Percentiles rank a stretch among this genome's conserved stretches.
Conservation (phyloP, 2,329 filamentous ascomycete species). For the Corniculantispora saksenae region DNA sequence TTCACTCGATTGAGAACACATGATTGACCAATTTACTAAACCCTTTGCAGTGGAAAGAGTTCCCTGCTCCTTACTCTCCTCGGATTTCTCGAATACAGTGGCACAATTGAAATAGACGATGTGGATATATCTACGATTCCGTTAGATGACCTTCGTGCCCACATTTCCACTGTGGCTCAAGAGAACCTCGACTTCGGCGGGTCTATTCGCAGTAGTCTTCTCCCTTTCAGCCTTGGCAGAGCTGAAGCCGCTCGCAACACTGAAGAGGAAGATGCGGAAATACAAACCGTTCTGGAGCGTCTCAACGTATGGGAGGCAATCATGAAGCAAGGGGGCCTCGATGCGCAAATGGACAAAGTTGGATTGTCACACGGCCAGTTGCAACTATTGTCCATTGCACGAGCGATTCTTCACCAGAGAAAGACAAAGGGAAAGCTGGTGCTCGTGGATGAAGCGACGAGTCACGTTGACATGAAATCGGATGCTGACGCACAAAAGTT, state of each 20-base stretch:
- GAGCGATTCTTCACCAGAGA: conserved; percentile 50
- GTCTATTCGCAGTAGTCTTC: conserved; percentile 23
- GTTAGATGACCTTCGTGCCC: conserved; percentile 42
- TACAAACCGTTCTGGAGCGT: conserved; percentile 3
- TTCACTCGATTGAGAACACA: neutral
- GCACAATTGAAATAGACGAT: conserved; percentile 38
- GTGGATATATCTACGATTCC: conserved; percentile 39
- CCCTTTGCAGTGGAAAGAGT: conserved; percentile 25
- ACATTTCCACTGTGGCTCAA: conserved; percentile 50
- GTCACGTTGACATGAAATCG: neutral
- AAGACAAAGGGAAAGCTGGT: conserved; percentile 8
- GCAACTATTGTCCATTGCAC: conserved; percentile 61
- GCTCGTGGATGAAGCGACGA: conserved; percentile 19
- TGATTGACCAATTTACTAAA: neutral
- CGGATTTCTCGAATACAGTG: conserved; percentile 20
- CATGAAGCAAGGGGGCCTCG: conserved; percentile 31
- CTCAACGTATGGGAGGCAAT: conserved; percentile 25
- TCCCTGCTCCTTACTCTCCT: conserved; percentile 26
- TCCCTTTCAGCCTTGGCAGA: conserved; percentile 30
- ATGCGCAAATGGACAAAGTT: conserved; percentile 40
- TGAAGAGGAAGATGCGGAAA: neutral
- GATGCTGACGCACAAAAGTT: neutral
- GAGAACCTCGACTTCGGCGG: conserved; percentile 41
- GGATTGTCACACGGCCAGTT: conserved; percentile 56
- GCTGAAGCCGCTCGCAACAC: neutral